Conservation (phyloP, 176 grass and related monocot genomes). For the Cymbopogon citratus region DNA sequence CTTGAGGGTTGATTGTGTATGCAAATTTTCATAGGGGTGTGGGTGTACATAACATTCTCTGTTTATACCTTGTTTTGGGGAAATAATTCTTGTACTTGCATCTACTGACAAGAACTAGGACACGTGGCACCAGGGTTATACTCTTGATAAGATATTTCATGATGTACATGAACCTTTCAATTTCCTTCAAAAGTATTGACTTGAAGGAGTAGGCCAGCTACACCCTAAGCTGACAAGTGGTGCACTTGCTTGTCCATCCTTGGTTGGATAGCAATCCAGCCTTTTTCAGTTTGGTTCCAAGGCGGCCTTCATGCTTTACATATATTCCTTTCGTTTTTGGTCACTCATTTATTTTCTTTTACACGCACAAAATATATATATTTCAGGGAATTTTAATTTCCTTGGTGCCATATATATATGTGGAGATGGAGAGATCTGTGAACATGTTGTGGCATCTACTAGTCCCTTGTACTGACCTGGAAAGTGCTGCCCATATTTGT, state of each 20-base stretch:
- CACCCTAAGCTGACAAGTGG: constrained; percentile 17
- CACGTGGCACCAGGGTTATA: background rate
- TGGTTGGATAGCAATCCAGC: constrained; percentile 3
- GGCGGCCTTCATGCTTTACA: background rate
- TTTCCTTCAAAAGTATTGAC: constrained; percentile 6
- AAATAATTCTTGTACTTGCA: background rate
- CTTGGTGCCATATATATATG: background rate
- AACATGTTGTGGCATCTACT: background rate
- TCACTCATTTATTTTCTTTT: background rate
- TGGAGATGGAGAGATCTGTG: background rate
- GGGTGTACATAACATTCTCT: background rate
- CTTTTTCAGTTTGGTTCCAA: constrained; percentile 21
- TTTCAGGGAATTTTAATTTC: background rate
- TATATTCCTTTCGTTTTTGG: background rate
- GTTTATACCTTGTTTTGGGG: background rate
- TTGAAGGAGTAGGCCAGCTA: constrained; percentile 7
- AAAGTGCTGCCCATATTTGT: constrained; percentile 33
- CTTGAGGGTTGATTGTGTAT: background rate
- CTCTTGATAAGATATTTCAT: background rate
- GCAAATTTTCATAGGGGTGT: background rate
- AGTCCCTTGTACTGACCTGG: constrained; percentile 17
- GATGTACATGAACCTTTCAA: background rate
- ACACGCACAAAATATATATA: background rate
- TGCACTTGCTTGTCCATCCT: constrained; percentile 8
- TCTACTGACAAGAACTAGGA: background rate